Conservation (phyloP, 176 grass and related monocot species). For the Hordeum vulgare region DNA sequence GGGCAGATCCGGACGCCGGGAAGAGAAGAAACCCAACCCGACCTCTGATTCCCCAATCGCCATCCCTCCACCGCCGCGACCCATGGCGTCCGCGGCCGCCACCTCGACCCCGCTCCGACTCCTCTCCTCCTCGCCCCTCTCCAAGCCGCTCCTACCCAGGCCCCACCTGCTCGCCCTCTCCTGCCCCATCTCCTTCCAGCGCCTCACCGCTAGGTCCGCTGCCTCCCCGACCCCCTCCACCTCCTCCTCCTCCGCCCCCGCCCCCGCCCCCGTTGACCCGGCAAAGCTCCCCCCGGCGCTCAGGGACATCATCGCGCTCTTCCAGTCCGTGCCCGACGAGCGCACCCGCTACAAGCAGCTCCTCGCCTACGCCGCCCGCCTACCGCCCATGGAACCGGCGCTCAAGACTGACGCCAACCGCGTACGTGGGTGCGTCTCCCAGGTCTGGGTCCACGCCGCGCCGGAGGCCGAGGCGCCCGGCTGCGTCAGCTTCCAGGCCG, state of each 20-base stretch:
- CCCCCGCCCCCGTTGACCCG: too few species aligned
- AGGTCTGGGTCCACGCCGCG: slow-evolving; percentile 81
- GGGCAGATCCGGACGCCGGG: too few species aligned
- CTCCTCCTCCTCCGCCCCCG: too few species aligned
- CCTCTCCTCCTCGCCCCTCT: slow-evolving; percentile 4
- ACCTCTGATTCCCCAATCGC: slow-evolving; percentile 6
- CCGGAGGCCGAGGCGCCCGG: slow-evolving; percentile 14
- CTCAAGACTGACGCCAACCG: slow-evolving; percentile 71
- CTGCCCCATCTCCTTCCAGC: too few species aligned
- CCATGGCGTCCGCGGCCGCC: slow-evolving; percentile 25
- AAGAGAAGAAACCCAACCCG: too few species aligned
- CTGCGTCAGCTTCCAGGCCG: too few species aligned
- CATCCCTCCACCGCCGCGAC: not conserved
- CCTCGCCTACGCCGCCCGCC: slow-evolving; percentile 65
- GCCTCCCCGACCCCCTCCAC: too few species aligned
- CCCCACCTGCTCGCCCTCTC: too few species aligned
- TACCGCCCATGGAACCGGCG: slow-evolving; percentile 58
- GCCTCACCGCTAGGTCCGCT: too few species aligned
- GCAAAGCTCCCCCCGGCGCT: too few species aligned
- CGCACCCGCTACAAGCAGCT: slow-evolving; percentile 99
- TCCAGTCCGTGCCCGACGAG: too few species aligned
- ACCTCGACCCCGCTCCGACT: slow-evolving; percentile 10
- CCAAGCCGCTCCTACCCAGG: slow-evolving; percentile 17
- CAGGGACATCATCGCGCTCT: too few species aligned
- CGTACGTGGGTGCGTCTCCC: slow-evolving; percentile 73